Percentiles rank a stretch among this genome's conserved stretches.
Evolutionary conservation across 2,329 filamentous ascomycete genomes (phyloP).

Genomic region (Cercospora sp.): DNA sequence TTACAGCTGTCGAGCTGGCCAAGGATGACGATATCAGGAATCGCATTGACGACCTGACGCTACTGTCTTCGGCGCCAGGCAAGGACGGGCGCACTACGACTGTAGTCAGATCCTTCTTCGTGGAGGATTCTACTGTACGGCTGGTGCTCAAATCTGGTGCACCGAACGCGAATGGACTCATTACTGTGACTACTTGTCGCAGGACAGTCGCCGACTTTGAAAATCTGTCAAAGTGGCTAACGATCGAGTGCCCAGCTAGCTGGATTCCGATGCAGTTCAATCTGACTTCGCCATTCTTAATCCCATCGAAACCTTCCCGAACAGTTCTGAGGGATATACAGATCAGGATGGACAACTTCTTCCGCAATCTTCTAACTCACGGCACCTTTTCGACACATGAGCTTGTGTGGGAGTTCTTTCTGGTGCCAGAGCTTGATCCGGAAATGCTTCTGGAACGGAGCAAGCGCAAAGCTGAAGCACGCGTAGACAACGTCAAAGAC

Average conservation of each 20-base stretch:
- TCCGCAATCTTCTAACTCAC: conserved; percentile 82
- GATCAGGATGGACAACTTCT: conserved; percentile 78
- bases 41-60: conserved; percentile 87
- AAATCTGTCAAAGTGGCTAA: conserved; percentile 78
- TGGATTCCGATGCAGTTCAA: conserved; percentile 82
- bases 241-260: conserved; percentile 88
- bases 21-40: conserved; percentile 98
- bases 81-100: conserved; percentile 82
- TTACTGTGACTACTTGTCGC: conserved; percentile 91
- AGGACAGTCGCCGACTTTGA: conserved; percentile 88
- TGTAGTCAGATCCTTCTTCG: conserved; percentile 92
- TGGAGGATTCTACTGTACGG: conserved; percentile 91
- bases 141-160: conserved; percentile 93
- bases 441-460: conserved; percentile 89
- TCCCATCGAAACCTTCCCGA: conserved; percentile 87
- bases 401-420: conserved; percentile 98
- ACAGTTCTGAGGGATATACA: conserved; percentile 86
- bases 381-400: conserved; percentile 95
- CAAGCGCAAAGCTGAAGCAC: conserved; percentile 78
- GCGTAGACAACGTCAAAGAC: conserved; percentile 81
- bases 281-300: conserved; percentile 83
- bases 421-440: conserved; percentile 89
- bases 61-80: conserved; percentile 73
- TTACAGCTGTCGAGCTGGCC: conserved; percentile 92
- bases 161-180: conserved; percentile 75